These are phyloP conservation scores for Bipolaris oryzae DNA, from an alignment of 2,329 filamentous ascomycete genomes.

Conservation along the genomic window DNA sequence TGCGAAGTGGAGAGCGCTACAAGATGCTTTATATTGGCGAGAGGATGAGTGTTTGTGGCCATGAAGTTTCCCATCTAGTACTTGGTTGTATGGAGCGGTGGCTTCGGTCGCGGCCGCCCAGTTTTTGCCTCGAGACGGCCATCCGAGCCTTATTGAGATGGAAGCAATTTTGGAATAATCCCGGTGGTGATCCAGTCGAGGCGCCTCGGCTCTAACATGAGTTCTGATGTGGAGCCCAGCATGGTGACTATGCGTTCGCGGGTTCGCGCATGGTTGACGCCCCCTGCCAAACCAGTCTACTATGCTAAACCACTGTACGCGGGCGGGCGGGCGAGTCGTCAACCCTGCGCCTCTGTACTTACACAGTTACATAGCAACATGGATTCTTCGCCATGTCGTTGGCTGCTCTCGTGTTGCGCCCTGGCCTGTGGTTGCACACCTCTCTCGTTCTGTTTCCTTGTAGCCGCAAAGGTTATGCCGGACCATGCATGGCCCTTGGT, in stretches of 20 bases:
- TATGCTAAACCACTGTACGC: slow-evolving; percentile 14
- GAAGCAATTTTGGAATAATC: slow-evolving; percentile 34
- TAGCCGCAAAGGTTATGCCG: background rate
- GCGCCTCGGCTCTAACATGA: slow-evolving; percentile 31
- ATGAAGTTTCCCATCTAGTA: slow-evolving; percentile 19
- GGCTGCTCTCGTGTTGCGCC: slow-evolving; percentile 9
- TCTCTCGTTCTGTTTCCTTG: background rate
- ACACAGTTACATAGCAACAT: too few relatives aligned
- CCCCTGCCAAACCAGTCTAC: slow-evolving; percentile 15
- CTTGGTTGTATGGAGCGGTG: slow-evolving; percentile 26
- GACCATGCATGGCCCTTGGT: background rate
- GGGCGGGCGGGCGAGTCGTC: background rate
- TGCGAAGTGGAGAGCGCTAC: slow-evolving; percentile 18
- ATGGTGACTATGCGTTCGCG: slow-evolving; percentile 30
- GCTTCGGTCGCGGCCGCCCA: slow-evolving; percentile 42
- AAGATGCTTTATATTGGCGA: slow-evolving; percentile 36
- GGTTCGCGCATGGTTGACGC: slow-evolving; percentile 12
- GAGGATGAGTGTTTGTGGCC: background rate
- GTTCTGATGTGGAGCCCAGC: slow-evolving; percentile 17
- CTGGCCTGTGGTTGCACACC: slow-evolving; percentile 33
- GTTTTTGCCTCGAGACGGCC: slow-evolving; percentile 22
- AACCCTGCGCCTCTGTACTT: slow-evolving; percentile 6
- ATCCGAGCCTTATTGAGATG: slow-evolving; percentile 35
- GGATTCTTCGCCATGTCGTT: slow-evolving; percentile 9
- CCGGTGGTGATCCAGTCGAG: slow-evolving; percentile 41